phyloP scores from a whole-genome alignment of 2,329 filamentous ascomycete genomes.

The Aspergillus melleus region DNA sequence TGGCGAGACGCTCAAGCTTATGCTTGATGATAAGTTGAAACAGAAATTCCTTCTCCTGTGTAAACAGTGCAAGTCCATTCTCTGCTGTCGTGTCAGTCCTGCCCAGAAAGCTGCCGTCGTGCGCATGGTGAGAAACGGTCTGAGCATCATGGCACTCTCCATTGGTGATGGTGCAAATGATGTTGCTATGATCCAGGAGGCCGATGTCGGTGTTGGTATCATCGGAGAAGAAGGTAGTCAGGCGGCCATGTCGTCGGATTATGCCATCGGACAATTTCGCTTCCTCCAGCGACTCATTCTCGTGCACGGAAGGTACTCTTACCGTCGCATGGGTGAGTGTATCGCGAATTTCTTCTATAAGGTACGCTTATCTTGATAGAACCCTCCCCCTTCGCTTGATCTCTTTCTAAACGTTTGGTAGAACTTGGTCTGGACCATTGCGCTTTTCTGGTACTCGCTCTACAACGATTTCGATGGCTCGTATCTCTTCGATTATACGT shows the following conservation, averaged over 20 bases:
- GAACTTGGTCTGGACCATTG: conserved; percentile 97
- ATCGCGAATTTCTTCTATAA: conserved; percentile 99
- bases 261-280: conserved; percentile 90
- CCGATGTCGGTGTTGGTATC: conserved; percentile 94
- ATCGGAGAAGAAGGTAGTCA: conserved; percentile 89
- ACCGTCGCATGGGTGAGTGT: conserved; percentile 84
- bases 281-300: conserved; percentile 82
- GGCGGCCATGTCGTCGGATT: conserved; percentile 94
- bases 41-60: conserved; percentile 94
- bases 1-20: conserved; percentile 86
- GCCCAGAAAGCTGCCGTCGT: conserved; percentile 98
- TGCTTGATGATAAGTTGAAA: conserved; percentile 76
- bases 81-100: conserved; percentile 96
- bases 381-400: not conserved
- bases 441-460: conserved; percentile 96
- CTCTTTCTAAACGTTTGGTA: conserved; percentile 29
- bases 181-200: conserved; percentile 97
- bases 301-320: conserved; percentile 95
- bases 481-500: conserved; percentile 96
- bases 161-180: conserved; percentile 95
- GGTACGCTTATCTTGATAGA: conserved; percentile 41
- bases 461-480: conserved; percentile 96
- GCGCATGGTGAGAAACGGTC: conserved; percentile 86
- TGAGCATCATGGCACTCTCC: conserved; percentile 94
- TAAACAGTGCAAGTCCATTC: conserved; percentile 93